Base-by-base conservation (phyloP, 1,284 basidiomycete species). In the Fomitopsis pinicola region DNA sequence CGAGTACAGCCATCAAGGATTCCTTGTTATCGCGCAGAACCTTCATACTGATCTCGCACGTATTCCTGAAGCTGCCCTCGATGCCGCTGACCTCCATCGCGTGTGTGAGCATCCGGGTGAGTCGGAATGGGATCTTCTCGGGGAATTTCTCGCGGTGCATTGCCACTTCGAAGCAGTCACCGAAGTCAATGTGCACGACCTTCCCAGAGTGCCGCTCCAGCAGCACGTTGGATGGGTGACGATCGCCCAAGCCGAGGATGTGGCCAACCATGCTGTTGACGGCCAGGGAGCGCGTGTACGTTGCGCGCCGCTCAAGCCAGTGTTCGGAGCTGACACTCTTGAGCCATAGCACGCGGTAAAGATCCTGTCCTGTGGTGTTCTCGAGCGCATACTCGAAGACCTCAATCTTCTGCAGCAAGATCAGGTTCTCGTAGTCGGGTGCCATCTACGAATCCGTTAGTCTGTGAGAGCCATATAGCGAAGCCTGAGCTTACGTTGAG, bases 41-140 rank as follows among this genome's bases (percentile, higher is more conserved):
- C 63, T 88, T 85, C 97, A 99, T 99, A 42, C 95, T 95, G 68
- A 97, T 97, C 73, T 98, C 96, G 78, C 95, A 97, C 10, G 94
- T 97, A 68, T 91, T 90, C 70, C 94, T 87, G 84, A 97, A 99
- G 69, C 95, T 97, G 42, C 97, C 97, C 72, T 98, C 94, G 68
- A 99, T 97, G 19, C 97, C 97, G 75, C 94, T 95, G 65, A 95
- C 94, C 84, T 99, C 97, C 97, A 99, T 99, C 2, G 97, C 97
- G 74, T 98, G 95, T 35, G 95, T 97, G 62, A 99, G 83, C 97
- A 99, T 99, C 66, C 97, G 84, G 12, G 97, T 99, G 65, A 99
- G 82, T 54, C 97, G 87, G 88, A 99, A 99, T 0, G 97, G 97
- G 59, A 99, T 95, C 75, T 94, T 97, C 78, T 99, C 97, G 0